These are phyloP conservation scores for Paspalum notatum DNA, from an alignment of 176 grass and related monocot species.

Conservation along the genomic window DNA sequence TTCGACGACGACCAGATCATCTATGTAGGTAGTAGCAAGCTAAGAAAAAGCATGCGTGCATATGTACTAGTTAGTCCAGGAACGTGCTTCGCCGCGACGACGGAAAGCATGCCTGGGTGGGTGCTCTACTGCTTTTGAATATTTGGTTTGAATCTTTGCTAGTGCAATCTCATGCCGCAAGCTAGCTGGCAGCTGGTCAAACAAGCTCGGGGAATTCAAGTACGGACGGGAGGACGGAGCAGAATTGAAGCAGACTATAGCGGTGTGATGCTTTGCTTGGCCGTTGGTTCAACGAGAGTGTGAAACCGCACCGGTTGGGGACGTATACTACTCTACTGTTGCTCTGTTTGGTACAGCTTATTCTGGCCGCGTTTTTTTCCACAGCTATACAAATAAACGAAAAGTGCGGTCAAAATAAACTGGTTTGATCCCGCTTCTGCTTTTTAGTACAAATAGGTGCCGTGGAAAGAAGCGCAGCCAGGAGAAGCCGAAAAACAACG, in stretches of 20 bases:
- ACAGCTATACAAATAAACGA: too few relatives aligned
- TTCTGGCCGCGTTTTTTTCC: too few relatives aligned
- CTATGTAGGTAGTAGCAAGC: too few relatives aligned
- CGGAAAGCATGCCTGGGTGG: neutral
- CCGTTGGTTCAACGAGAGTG: neutral
- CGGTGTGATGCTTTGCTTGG: neutral
- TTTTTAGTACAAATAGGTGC: too few relatives aligned
- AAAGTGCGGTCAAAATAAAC: too few relatives aligned
- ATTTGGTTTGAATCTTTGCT: neutral
- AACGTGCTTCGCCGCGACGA: neutral
- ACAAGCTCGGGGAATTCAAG: slow-evolving; percentile 17
- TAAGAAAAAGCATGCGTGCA: too few relatives aligned
- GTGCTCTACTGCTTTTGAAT: slow-evolving; percentile 9
- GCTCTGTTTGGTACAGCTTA: too few relatives aligned
- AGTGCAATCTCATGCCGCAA: neutral
- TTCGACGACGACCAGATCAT: too few relatives aligned
- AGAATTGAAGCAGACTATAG: neutral
- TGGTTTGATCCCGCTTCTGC: too few relatives aligned
- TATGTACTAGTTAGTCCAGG: neutral
- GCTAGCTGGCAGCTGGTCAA: slow-evolving; percentile 8
- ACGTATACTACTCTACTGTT: too few relatives aligned
- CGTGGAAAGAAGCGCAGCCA: too few relatives aligned
- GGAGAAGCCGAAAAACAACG: too few relatives aligned
- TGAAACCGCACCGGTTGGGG: slow-evolving; percentile 24
- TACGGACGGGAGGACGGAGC: neutral